These are phyloP conservation scores for Mucor racemosus DNA, from an alignment of 371 early-diverging fungal species.

Conservation along the genomic window DNA sequence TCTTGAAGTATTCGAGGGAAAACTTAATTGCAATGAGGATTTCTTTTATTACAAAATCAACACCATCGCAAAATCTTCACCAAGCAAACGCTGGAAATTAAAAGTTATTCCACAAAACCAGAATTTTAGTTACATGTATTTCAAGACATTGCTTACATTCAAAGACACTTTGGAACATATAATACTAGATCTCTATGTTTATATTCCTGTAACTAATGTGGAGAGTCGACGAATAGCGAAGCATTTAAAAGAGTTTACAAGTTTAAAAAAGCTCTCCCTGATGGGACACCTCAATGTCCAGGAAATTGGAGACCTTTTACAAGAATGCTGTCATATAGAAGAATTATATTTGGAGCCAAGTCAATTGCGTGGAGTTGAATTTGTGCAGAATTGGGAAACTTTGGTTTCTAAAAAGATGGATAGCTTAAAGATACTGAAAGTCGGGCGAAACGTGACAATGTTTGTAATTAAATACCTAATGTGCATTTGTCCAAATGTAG, in stretches of 20 bases:
- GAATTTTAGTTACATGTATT: background rate
- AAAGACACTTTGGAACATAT: background rate
- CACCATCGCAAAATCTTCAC: background rate
- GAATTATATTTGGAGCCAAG: background rate
- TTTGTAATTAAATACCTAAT: background rate
- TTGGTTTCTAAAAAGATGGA: background rate
- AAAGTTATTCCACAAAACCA: background rate
- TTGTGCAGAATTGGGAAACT: too few relatives aligned
- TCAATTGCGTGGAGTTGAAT: too few relatives aligned
- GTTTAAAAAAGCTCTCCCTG: background rate
- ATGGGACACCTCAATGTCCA: background rate
- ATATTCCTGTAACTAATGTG: background rate
- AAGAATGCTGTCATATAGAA: background rate
- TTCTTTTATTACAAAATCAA: background rate
- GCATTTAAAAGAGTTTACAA: background rate
- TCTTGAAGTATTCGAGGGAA: background rate
- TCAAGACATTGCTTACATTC: background rate
- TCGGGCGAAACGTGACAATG: background rate
- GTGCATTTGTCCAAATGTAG: background rate
- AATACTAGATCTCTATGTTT: background rate
- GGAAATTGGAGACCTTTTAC: background rate
- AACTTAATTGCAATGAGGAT: background rate
- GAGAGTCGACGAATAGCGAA: background rate
- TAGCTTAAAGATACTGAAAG: background rate
- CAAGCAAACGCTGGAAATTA: background rate